A percentile compares a stretch with the other conserved stretches of the same genome.
Evolutionary conservation across 1,284 basidiomycete genomes (phyloP).

Genomic region (Ceratobasidium sp.): DNA sequence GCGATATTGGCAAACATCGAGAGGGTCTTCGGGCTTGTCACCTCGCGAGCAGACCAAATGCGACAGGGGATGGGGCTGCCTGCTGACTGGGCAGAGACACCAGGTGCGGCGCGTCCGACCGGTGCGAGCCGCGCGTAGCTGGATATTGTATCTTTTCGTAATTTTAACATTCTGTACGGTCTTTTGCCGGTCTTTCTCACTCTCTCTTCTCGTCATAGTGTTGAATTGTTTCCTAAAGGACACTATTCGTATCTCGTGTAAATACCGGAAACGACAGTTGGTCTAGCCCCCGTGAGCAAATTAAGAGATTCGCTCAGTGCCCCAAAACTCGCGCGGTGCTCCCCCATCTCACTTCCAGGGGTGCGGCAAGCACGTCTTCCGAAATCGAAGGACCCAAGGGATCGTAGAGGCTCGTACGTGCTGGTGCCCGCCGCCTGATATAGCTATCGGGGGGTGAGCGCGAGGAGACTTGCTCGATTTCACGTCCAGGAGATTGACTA

Average conservation of each 20-base stretch:
- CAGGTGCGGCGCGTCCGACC: constrained; percentile 9
- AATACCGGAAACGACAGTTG: constrained; percentile 35
- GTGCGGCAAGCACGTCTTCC: constrained; percentile 18
- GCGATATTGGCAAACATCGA: constrained; percentile 44
- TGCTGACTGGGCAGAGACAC: constrained; percentile 39
- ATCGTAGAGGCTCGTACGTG: constrained; percentile 30
- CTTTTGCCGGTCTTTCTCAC: neutral
- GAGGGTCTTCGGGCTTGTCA: constrained; percentile 43
- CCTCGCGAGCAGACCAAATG: constrained; percentile 41
- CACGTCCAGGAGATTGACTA: neutral
- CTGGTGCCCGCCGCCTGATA: constrained; percentile 17
- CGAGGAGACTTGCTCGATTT: constrained; percentile 20
- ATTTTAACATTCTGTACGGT: constrained; percentile 36
- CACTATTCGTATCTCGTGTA: constrained; percentile 32
- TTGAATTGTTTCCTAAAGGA: constrained; percentile 18
- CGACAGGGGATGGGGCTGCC: constrained; percentile 42
- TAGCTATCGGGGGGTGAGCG: constrained; percentile 30
- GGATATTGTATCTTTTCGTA: constrained; percentile 23
- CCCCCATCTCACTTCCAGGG: constrained; percentile 41
- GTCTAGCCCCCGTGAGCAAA: constrained; percentile 39
- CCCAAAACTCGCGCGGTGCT: constrained; percentile 41
- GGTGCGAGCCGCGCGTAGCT: constrained; percentile 7
- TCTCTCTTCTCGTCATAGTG: constrained; percentile 9
- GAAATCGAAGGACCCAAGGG: constrained; percentile 39
- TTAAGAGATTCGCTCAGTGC: constrained; percentile 24